Percentiles rank a stretch among this genome's conserved stretches.
Evolutionary conservation across 441 rosid species (phyloP).

Genomic region (Oxalis stricta): DNA sequence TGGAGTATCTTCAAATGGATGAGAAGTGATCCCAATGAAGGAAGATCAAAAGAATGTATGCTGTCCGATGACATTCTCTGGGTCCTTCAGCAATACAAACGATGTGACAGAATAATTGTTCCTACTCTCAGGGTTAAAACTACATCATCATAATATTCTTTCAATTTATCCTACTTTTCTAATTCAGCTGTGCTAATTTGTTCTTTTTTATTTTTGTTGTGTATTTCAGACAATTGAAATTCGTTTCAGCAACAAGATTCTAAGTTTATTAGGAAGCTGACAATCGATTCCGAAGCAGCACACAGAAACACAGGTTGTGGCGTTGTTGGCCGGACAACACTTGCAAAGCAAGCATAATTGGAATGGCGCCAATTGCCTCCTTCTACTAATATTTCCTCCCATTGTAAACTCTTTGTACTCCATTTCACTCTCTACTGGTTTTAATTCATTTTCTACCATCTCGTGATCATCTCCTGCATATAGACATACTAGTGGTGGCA

Average conservation of each 20-base stretch:
- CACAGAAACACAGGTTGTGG: too few species aligned
- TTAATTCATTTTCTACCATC: too few species aligned
- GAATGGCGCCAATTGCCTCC: too few species aligned
- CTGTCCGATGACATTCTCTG: constrained; percentile 59
- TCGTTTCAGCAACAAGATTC: constrained; percentile 54
- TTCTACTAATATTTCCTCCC: too few species aligned
- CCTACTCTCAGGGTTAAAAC: constrained; percentile 74
- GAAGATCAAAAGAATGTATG: constrained; percentile 32
- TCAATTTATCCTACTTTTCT: background rate
- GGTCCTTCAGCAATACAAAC: constrained; percentile 65
- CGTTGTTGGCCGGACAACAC: too few species aligned
- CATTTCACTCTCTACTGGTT: too few species aligned
- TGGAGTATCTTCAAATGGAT: constrained; percentile 51
- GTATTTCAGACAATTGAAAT: constrained; percentile 62
- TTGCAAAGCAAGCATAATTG: too few species aligned
- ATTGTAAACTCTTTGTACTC: too few species aligned
- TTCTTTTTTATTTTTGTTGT: constrained; percentile 3
- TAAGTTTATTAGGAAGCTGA: too few species aligned
- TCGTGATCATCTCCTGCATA: too few species aligned
- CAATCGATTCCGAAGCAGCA: too few species aligned
- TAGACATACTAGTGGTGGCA: too few species aligned
- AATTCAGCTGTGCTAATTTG: background rate
- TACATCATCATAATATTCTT: background rate
- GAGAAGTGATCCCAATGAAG: constrained; percentile 26
- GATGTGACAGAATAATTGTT: constrained; percentile 64